Evolutionary conservation across 495 filamentous ascomycete genomes (phyloP).

Genomic region (Hypoxylon fuscum): DNA sequence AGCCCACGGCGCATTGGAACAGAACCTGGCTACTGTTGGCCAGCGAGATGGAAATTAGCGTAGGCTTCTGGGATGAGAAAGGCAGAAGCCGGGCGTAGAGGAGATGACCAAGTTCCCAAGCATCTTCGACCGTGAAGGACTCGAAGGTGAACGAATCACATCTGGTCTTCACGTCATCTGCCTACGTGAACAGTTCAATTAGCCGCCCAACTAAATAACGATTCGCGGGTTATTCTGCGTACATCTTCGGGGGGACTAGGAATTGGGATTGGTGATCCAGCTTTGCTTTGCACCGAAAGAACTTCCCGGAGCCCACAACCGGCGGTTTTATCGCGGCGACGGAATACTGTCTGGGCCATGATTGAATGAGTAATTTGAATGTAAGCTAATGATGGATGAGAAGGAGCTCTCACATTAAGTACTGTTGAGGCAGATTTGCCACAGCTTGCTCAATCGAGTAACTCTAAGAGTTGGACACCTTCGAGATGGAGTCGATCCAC

Average conservation of each 20-base stretch:
- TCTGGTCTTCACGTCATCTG: conserved; percentile 57
- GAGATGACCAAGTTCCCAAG: conserved; percentile 70
- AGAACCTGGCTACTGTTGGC: conserved; percentile 62
- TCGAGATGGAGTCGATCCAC: background rate
- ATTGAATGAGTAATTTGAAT: background rate
- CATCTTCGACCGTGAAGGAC: conserved; percentile 71
- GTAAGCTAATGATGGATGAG: background rate
- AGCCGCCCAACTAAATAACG: background rate
- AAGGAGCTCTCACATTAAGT: too few relatives aligned
- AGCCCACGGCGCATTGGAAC: conserved; percentile 56
- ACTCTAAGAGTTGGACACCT: background rate
- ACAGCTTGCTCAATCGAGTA: too few relatives aligned
- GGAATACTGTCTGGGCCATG: conserved; percentile 25
- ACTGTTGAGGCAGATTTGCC: too few relatives aligned
- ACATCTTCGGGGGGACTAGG: conserved; percentile 43
- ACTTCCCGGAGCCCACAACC: conserved; percentile 34
- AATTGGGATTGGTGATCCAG: conserved; percentile 28
- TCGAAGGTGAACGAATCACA: conserved; percentile 66
- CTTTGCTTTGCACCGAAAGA: conserved; percentile 11
- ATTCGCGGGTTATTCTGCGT: conserved; percentile 6
- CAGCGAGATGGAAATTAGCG: conserved; percentile 72
- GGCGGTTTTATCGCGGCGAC: conserved; percentile 27
- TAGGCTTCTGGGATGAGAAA: conserved; percentile 57
- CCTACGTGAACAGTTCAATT: conserved; percentile 40
- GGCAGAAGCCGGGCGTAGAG: conserved; percentile 69